phyloP scores from a whole-genome alignment of 139 green algal species.

The Chlamydomonas schloesseri region DNA sequence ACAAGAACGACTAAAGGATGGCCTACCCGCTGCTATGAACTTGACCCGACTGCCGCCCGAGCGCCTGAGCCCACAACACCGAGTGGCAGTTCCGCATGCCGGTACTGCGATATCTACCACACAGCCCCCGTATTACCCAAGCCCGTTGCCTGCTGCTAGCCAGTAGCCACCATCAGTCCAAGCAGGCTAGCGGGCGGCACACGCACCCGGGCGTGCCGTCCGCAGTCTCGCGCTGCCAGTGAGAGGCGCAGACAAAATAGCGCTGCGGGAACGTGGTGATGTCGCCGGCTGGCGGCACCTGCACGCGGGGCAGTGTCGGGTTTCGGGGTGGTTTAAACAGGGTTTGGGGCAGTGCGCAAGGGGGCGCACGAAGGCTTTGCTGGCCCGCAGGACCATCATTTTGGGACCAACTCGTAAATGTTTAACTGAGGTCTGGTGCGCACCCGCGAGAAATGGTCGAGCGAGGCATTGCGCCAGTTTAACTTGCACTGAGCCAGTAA shows the following conservation, averaged over 20 bases:
- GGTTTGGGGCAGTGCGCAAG: too few species aligned
- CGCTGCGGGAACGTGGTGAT: conserved; percentile 77
- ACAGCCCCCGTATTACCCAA: not conserved
- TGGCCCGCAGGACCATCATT: not conserved
- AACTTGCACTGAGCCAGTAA: conserved; percentile 62
- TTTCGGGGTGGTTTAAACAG: not conserved
- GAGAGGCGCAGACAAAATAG: conserved; percentile 83
- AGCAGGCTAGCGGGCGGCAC: too few species aligned
- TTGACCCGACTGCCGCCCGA: too few species aligned
- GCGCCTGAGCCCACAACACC: not conserved
- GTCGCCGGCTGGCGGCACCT: not conserved
- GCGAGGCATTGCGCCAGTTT: conserved; percentile 65
- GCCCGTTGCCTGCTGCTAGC: too few species aligned
- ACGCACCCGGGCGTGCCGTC: conserved; percentile 3
- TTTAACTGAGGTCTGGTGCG: not conserved
- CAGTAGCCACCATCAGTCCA: too few species aligned
- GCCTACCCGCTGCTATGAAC: too few species aligned
- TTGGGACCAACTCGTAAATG: not conserved
- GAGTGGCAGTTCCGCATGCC: not conserved
- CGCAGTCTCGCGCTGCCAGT: conserved; percentile 56
- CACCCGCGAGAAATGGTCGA: conserved; percentile 80
- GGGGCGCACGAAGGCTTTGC: too few species aligned
- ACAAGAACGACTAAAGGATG: not conserved
- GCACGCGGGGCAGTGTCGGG: not conserved
- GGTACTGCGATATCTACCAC: not conserved